Conservation (phyloP, 108 stramenopile species). For the Chaetoceros tenuissimus region DNA sequence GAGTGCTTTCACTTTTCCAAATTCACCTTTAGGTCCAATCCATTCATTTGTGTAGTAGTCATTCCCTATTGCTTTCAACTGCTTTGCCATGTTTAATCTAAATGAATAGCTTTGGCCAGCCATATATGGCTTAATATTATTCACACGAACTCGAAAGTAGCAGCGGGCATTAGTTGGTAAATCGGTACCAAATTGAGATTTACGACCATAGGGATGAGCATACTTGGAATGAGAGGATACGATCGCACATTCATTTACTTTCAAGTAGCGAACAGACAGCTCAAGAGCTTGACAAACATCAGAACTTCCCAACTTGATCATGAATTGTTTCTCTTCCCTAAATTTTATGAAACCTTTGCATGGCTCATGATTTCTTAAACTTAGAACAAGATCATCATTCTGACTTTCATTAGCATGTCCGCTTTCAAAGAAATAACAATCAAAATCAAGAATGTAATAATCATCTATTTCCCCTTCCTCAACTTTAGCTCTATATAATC, state of each 20-base stretch:
- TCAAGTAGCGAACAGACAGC: constrained; percentile 48
- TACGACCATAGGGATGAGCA: constrained; percentile 27
- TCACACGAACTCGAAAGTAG: constrained; percentile 26
- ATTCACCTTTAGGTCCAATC: constrained; percentile 4
- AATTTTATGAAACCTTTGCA: constrained; percentile 1
- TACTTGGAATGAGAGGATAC: constrained; percentile 48
- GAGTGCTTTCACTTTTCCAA: neutral
- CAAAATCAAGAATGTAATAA: neutral
- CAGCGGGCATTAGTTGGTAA: constrained; percentile 40
- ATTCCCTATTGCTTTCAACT: constrained; percentile 41
- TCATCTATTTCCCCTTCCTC: neutral
- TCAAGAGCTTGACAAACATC: constrained; percentile 47
- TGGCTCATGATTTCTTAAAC: neutral
- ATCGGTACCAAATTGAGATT: neutral
- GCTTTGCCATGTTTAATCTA: constrained; percentile 28
- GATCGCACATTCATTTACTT: constrained; percentile 25
- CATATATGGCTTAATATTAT: neutral
- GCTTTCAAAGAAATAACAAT: neutral
- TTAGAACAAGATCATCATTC: constrained; percentile 30
- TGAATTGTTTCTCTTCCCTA: constrained; percentile 28
- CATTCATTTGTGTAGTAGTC: constrained; percentile 35
- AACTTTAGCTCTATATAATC: neutral
- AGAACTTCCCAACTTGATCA: constrained; percentile 36
- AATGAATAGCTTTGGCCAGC: constrained; percentile 9
- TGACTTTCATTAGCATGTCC: constrained; percentile 15